Evolutionary conservation across 192 early-diverging fungal species (phyloP).

Genomic region (Podila minutissima): DNA sequence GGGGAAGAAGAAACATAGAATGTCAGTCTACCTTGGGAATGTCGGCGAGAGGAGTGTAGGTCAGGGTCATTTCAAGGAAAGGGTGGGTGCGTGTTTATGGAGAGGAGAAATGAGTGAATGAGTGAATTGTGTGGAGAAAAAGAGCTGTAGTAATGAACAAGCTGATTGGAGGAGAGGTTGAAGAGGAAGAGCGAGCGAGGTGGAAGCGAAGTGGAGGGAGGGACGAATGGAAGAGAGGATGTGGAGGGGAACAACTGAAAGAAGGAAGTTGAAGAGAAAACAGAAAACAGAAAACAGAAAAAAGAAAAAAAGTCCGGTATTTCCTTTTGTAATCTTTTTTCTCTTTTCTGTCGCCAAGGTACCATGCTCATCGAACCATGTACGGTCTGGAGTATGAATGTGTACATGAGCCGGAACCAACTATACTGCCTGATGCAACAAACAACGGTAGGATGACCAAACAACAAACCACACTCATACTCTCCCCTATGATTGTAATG

Average conservation of each 20-base stretch:
- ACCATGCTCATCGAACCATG: too few species aligned
- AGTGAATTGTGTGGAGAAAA: conserved; percentile 3
- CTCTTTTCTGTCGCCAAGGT: neutral
- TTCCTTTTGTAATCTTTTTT: conserved; percentile 3
- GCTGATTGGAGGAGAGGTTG: neutral
- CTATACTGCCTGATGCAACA: neutral
- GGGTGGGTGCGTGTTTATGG: neutral
- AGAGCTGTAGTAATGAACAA: conserved; percentile 31
- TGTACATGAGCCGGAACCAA: neutral
- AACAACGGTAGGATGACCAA: neutral
- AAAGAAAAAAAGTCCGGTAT: neutral
- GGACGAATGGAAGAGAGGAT: neutral
- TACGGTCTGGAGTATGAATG: neutral
- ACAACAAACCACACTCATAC: neutral
- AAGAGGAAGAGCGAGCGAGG: neutral
- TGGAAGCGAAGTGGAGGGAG: neutral
- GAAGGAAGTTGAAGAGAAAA: neutral
- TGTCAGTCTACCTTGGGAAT: conserved; percentile 35
- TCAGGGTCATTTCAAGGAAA: conserved; percentile 22
- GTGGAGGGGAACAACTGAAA: conserved; percentile 2
- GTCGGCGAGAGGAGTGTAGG: conserved; percentile 33
- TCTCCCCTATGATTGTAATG: too few species aligned
- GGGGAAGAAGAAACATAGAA: neutral
- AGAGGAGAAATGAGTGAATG: neutral
- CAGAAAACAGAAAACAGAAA: neutral